These are phyloP conservation scores for Rhynchosporium secalis DNA, from an alignment of 2,329 filamentous ascomycete species.

Conservation along the genomic window DNA sequence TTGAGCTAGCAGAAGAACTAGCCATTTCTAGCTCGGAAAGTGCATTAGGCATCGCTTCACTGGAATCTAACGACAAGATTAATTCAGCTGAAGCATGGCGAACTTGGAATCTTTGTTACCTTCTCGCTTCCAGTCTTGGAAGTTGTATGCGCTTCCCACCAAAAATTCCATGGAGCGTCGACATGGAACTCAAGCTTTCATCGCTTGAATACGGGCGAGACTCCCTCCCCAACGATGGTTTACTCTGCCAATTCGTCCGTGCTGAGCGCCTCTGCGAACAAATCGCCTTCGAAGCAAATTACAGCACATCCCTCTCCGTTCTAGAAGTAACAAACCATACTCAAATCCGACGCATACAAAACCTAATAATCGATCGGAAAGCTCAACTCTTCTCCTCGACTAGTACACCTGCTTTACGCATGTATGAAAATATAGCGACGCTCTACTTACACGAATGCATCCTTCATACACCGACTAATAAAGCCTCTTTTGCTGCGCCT, in stretches of 20 bases:
- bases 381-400: slow-evolving; percentile 13
- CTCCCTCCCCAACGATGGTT: not conserved
- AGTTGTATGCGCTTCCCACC: slow-evolving; percentile 12
- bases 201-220: slow-evolving; percentile 18
- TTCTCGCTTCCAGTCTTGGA: not conserved
- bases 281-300: slow-evolving; percentile 11
- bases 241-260: slow-evolving; percentile 17
- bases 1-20: slow-evolving; percentile 10
- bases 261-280: slow-evolving; percentile 13
- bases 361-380: slow-evolving; percentile 18
- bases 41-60: slow-evolving; percentile 2
- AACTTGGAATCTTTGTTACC: slow-evolving; percentile 15
- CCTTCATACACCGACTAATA: slow-evolving; percentile 18
- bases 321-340: slow-evolving; percentile 10
- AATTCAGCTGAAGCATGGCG: slow-evolving; percentile 16
- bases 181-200: slow-evolving; percentile 15
- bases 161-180: slow-evolving; percentile 7
- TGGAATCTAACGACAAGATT: not conserved
- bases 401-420: not conserved
- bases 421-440: slow-evolving; percentile 15
- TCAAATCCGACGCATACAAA: slow-evolving; percentile 12
- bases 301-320: not conserved
- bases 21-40: slow-evolving; percentile 7
- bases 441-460: slow-evolving; percentile 16
- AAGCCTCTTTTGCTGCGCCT: slow-evolving; percentile 17